Evolutionary conservation across 2,329 filamentous ascomycete species (phyloP).

Genomic region (Rachicladosporium sp.): DNA sequence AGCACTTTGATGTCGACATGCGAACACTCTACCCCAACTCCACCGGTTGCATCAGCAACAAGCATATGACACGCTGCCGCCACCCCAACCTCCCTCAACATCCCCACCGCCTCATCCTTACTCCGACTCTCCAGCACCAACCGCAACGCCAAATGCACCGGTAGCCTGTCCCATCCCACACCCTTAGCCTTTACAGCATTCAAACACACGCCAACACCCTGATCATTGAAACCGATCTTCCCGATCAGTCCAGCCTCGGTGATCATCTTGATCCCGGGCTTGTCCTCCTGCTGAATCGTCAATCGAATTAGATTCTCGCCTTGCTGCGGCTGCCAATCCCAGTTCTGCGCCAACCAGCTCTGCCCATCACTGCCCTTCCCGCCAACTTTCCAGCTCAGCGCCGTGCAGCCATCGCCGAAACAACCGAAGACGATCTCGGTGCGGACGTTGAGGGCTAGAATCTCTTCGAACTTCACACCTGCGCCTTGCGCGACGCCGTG

Average conservation of each 20-base stretch:
- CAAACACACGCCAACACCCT: slow-evolving; percentile 46
- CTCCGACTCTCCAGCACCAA: slow-evolving; percentile 41
- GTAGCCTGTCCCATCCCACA: slow-evolving; percentile 39
- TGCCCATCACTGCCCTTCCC: slow-evolving; percentile 21
- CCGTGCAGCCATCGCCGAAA: slow-evolving; percentile 47
- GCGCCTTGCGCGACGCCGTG: slow-evolving; percentile 43
- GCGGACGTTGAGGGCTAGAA: slow-evolving; percentile 46
- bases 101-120: slow-evolving; percentile 33
- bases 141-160: slow-evolving; percentile 50
- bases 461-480: slow-evolving; percentile 33
- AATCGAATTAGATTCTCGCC: slow-evolving; percentile 38
- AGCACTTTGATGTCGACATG: slow-evolving; percentile 21
- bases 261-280: slow-evolving; percentile 42
- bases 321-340: slow-evolving; percentile 47
- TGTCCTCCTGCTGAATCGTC: slow-evolving; percentile 31
- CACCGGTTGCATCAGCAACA: slow-evolving; percentile 36
- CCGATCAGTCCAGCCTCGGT: slow-evolving; percentile 51
- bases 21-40: slow-evolving; percentile 40
- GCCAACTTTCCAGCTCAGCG: slow-evolving; percentile 33
- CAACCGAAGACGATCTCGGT: slow-evolving; percentile 47
- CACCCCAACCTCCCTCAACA: slow-evolving; percentile 35
- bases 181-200: slow-evolving; percentile 51
- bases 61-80: slow-evolving; percentile 44
- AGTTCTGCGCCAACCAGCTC: slow-evolving; percentile 43
- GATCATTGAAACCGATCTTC: slow-evolving; percentile 52